Evolutionary conservation across 768 basidiomycete genomes (phyloP).

Genomic region (Porpolomopsis calyptriformis): DNA sequence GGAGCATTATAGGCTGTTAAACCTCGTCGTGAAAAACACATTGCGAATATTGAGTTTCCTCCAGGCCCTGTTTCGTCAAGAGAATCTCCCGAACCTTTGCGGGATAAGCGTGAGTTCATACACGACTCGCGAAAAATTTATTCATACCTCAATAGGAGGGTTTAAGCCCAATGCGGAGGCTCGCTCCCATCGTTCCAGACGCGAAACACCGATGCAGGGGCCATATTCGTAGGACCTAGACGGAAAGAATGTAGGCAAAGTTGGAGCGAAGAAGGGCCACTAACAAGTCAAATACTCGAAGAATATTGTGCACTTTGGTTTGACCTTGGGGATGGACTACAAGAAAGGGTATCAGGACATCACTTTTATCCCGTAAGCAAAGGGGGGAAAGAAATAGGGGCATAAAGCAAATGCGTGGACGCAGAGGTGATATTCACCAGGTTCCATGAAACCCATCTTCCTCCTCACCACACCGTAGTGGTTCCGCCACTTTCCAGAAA

Average conservation of each 20-base stretch:
- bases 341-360: constrained; percentile 6
- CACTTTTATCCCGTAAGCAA: constrained; percentile 2
- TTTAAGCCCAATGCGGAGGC: constrained; percentile 67
- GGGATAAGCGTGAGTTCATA: background rate
- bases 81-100: constrained; percentile 70
- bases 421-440: constrained; percentile 42
- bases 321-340: constrained; percentile 58
- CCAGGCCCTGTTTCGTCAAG: constrained; percentile 51
- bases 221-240: constrained; percentile 68
- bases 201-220: constrained; percentile 67
- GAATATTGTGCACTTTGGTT: constrained; percentile 56
- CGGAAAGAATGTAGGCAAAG: background rate
- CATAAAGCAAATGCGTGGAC: too few species aligned
- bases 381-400: too few species aligned
- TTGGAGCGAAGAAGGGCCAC: constrained; percentile 13
- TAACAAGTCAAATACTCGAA: constrained; percentile 78
- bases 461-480: constrained; percentile 36
- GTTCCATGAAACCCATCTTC: constrained; percentile 44
- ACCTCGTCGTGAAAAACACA: constrained; percentile 49
- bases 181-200: constrained; percentile 81
- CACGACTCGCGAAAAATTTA: background rate
- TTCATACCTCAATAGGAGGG: constrained; percentile 65
- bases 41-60: constrained; percentile 43
- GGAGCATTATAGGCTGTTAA: too few species aligned
- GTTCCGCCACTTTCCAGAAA: constrained; percentile 41